Percentiles rank a stretch among this genome's conserved stretches.
Conservation (phyloP, 805 yeast genomes). For the Metschnikowia peoriensis region DNA sequence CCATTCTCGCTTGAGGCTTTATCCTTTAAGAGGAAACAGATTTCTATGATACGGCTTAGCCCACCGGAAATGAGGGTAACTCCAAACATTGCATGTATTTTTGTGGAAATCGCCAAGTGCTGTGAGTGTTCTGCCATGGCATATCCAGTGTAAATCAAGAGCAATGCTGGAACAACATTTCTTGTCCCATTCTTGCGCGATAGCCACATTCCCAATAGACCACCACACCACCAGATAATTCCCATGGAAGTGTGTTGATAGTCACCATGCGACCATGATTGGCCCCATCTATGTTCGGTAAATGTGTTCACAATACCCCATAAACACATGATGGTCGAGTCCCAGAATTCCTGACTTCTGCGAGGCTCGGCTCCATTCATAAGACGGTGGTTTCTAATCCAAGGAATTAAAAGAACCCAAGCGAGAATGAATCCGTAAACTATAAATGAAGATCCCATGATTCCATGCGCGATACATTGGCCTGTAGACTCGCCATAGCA, state of each 20-base stretch:
- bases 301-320: slow-evolving; percentile 96
- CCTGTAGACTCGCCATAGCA: slow-evolving; percentile 84
- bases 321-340: slow-evolving; percentile 70
- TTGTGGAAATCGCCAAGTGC: slow-evolving; percentile 70
- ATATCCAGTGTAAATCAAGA: slow-evolving; percentile 87
- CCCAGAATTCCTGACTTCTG: slow-evolving; percentile 78
- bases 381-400: slow-evolving; percentile 55
- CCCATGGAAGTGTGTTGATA: slow-evolving; percentile 97
- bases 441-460: slow-evolving; percentile 90
- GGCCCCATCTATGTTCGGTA: slow-evolving; percentile 97
- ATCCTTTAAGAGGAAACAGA: slow-evolving; percentile 72
- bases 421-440: slow-evolving; percentile 72
- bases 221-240: slow-evolving; percentile 94
- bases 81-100: slow-evolving; percentile 88
- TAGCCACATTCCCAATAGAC: slow-evolving; percentile 76
- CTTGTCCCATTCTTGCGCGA: slow-evolving; percentile 48
- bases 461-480: slow-evolving; percentile 95
- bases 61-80: slow-evolving; percentile 79
- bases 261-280: slow-evolving; percentile 89
- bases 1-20: slow-evolving; percentile 40
- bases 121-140: slow-evolving; percentile 92
- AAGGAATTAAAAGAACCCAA: slow-evolving; percentile 66
- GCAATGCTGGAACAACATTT: slow-evolving; percentile 71
- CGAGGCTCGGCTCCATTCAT: slow-evolving; percentile 18
- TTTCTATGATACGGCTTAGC: slow-evolving; percentile 69